Percentiles rank a stretch among this genome's conserved stretches.
phyloP scores from a whole-genome alignment of 106 monocot species.

The Agapanthus africanus region DNA sequence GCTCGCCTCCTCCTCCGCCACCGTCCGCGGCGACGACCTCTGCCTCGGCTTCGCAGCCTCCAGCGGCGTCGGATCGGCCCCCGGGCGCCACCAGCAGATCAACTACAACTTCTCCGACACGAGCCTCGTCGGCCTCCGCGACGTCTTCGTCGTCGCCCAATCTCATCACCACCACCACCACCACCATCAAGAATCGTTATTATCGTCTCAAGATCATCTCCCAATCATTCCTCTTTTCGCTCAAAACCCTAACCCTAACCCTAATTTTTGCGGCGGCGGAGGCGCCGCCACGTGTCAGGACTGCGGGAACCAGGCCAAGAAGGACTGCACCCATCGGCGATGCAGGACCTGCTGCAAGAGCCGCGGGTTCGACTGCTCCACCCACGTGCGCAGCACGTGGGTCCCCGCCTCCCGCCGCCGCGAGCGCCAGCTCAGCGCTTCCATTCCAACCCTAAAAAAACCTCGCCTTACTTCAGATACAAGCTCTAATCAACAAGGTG shows the following conservation, averaged over 20 bases:
- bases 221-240: too few relatives aligned
- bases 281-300: constrained; percentile 49
- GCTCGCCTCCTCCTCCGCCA: constrained; percentile 59
- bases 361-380: constrained; percentile 60
- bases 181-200: not conserved
- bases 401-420: constrained; percentile 71
- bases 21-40: constrained; percentile 13
- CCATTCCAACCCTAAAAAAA: too few relatives aligned
- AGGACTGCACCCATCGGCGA: constrained; percentile 59
- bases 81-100: constrained; percentile 18
- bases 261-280: constrained; percentile 13
- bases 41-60: constrained; percentile 6
- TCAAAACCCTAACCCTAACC: constrained; percentile 12
- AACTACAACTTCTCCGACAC: constrained; percentile 12
- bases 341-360: constrained; percentile 85
- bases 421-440: constrained; percentile 60
- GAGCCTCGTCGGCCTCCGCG: constrained; percentile 8
- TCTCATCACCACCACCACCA: not conserved
- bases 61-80: too few relatives aligned
- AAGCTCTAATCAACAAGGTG: too few relatives aligned
- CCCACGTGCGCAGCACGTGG: constrained; percentile 85
- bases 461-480: too few relatives aligned
- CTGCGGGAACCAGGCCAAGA: constrained; percentile 87
- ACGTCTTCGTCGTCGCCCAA: constrained; percentile 10
- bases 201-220: too few relatives aligned